Conservation (phyloP, 257 asterid genomes). For the Scutellaria barbata region DNA sequence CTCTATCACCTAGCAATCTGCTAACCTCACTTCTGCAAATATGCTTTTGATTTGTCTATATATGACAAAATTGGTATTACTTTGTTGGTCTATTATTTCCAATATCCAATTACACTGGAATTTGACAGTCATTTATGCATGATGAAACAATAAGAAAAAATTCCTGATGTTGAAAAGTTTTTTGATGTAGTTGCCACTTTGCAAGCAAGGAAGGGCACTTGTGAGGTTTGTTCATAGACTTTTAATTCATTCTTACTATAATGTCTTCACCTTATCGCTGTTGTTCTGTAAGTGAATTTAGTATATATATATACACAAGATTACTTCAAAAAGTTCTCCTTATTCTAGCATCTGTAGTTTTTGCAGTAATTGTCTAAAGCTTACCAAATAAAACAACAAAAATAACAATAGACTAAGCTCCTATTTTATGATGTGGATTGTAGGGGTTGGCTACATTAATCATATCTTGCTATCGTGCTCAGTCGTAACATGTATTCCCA, state of each 20-base stretch:
- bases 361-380: not conserved
- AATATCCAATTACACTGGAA: slow-evolving; percentile 13
- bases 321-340: slow-evolving; percentile 19
- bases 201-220: slow-evolving; percentile 75
- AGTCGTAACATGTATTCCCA: too few relatives aligned
- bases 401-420: too few relatives aligned
- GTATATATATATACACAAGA: not conserved
- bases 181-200: slow-evolving; percentile 75
- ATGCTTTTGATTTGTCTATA: slow-evolving; percentile 1
- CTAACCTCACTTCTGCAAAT: slow-evolving; percentile 11
- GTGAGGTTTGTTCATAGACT: slow-evolving; percentile 76
- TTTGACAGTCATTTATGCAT: slow-evolving; percentile 9
- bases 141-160: slow-evolving; percentile 65
- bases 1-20: not conserved
- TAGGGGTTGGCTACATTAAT: too few relatives aligned
- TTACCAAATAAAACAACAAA: too few relatives aligned
- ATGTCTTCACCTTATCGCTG: not conserved
- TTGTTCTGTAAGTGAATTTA: not conserved
- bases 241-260: slow-evolving; percentile 12
- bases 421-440: not conserved
- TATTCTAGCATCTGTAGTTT: slow-evolving; percentile 3
- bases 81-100: slow-evolving; percentile 7
- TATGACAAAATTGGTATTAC: not conserved
- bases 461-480: too few relatives aligned
- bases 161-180: slow-evolving; percentile 95